Percentiles rank a stretch among this genome's conserved stretches.
phyloP scores from a whole-genome alignment of 768 basidiomycete genomes.

The Termitomyces sp. region DNA sequence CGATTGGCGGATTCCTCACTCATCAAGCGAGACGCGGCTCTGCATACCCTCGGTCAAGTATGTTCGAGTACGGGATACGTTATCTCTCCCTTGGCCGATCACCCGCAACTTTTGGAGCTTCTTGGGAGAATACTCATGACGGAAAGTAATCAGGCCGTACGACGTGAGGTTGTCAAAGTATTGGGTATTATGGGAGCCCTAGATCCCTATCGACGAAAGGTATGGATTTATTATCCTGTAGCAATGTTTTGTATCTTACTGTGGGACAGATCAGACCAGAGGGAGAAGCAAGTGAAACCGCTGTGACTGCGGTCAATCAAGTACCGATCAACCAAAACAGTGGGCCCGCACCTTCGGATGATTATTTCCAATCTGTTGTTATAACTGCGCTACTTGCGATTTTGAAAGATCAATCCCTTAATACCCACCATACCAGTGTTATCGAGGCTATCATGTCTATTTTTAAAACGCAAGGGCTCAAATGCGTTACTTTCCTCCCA shows the following conservation, averaged over 20 bases:
- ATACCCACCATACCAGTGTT: conserved; percentile 83
- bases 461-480: conserved; percentile 95
- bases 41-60: conserved; percentile 91
- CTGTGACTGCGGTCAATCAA: conserved; percentile 57
- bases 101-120: conserved; percentile 85
- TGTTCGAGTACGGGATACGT: conserved; percentile 96
- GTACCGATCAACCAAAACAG: conserved; percentile 62
- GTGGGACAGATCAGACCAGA: conserved; percentile 47
- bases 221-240: conserved; percentile 19
- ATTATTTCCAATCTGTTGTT: conserved; percentile 96
- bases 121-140: conserved; percentile 81
- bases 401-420: conserved; percentile 83
- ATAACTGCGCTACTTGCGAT: conserved; percentile 84
- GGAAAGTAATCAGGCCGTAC: conserved; percentile 63
- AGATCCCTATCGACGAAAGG: conserved; percentile 94
- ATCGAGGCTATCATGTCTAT: conserved; percentile 99
- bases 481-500: conserved; percentile 92
- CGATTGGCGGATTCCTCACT: conserved; percentile 87
- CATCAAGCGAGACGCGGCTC: conserved; percentile 87
- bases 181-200: conserved; percentile 94
- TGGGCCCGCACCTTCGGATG: conserved; percentile 68
- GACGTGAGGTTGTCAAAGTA: conserved; percentile 90
- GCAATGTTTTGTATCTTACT: conserved; percentile 2
- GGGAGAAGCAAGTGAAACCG: conserved; percentile 60
- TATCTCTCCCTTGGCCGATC: conserved; percentile 82